These are phyloP conservation scores for Buddleja alternifolia DNA, from an alignment of 257 asterid species.

Conservation along the genomic window DNA sequence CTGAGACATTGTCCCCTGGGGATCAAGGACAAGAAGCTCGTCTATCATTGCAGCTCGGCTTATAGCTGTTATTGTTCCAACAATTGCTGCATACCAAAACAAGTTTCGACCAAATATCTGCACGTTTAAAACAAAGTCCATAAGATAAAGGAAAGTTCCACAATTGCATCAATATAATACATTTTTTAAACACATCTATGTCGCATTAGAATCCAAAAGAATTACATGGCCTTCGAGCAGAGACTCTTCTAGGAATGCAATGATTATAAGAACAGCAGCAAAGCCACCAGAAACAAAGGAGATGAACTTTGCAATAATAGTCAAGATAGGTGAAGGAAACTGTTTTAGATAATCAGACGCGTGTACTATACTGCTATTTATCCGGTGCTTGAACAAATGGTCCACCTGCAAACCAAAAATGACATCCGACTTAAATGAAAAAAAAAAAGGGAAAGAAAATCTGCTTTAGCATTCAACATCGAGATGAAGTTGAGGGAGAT, in stretches of 20 bases:
- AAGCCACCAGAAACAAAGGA: slow-evolving; percentile 98
- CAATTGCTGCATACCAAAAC: slow-evolving; percentile 97
- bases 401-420: slow-evolving; percentile 64
- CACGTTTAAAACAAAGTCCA: slow-evolving; percentile 30
- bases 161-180: not conserved
- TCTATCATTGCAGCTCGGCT: slow-evolving; percentile 84
- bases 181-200: slow-evolving; percentile 5
- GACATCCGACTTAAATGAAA: not conserved
- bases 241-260: slow-evolving; percentile 94
- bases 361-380: slow-evolving; percentile 71
- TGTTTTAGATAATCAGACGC: slow-evolving; percentile 93
- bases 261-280: slow-evolving; percentile 95
- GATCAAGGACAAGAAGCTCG: slow-evolving; percentile 85
- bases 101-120: slow-evolving; percentile 97
- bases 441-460: not conserved
- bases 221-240: slow-evolving; percentile 99
- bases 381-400: slow-evolving; percentile 94
- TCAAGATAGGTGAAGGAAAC: slow-evolving; percentile 86
- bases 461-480: not conserved
- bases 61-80: slow-evolving; percentile 95
- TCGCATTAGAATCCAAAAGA: slow-evolving; percentile 16
- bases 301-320: slow-evolving; percentile 88
- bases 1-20: slow-evolving; percentile 80
- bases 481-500: slow-evolving; percentile 26
- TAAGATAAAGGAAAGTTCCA: slow-evolving; percentile 16